Evolutionary conservation across 495 filamentous ascomycete species (phyloP).

Genomic region (Xylaria longipes): DNA sequence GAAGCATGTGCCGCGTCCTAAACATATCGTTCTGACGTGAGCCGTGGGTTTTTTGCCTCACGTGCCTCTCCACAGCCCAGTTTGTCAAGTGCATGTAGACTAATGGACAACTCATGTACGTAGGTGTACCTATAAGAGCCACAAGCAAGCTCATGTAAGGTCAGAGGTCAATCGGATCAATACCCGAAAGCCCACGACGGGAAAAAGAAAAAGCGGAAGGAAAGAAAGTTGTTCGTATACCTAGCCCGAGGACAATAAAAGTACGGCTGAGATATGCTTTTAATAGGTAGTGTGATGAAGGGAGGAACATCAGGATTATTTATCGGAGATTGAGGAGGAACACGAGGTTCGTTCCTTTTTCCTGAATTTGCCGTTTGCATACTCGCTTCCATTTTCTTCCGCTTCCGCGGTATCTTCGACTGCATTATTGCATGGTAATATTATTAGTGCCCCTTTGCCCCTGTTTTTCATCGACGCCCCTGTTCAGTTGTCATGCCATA

Average conservation of each 20-base stretch:
- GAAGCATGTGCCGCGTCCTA: constrained; percentile 12
- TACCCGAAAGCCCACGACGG: background rate
- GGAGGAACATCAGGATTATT: background rate
- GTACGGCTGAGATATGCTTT: background rate
- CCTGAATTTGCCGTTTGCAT: background rate
- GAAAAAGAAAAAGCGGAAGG: background rate
- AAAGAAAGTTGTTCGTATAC: background rate
- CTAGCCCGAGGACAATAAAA: background rate
- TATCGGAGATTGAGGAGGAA: constrained; percentile 3
- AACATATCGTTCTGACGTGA: constrained; percentile 13
- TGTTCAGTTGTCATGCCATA: constrained; percentile 1
- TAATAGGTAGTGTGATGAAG: background rate
- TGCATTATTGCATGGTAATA: constrained; percentile 11
- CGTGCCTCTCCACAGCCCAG: background rate
- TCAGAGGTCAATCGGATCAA: background rate
- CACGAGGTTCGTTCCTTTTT: background rate
- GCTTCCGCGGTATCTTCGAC: constrained; percentile 3
- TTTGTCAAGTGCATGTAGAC: background rate
- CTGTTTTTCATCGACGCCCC: background rate
- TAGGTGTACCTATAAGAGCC: background rate
- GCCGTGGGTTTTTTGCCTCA: constrained; percentile 16
- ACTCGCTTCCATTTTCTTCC: constrained; percentile 5
- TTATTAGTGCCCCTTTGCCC: constrained; percentile 13
- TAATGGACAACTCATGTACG: background rate
- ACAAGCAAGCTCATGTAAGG: background rate